Percentiles rank a stretch among this genome's conserved stretches.
Conservation (phyloP, 2,329 filamentous ascomycete genomes). For the Colletotrichum tropicicola region DNA sequence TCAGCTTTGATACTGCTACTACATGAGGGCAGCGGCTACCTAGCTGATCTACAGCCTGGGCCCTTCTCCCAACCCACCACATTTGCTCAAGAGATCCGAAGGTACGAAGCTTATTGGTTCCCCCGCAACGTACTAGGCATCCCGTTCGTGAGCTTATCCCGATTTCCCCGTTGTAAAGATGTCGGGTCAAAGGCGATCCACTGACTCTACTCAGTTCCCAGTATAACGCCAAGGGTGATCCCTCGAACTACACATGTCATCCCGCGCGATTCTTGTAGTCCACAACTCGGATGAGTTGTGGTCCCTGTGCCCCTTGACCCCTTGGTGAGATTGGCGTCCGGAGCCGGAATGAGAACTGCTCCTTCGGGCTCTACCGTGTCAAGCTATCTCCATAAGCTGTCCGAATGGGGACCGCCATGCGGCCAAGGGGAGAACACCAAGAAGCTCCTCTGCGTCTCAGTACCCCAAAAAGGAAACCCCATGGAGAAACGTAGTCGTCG, state of each 20-base stretch:
- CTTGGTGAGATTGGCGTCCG: not conserved
- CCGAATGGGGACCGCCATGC: slow-evolving; percentile 20
- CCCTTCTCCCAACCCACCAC: not conserved
- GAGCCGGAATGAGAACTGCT: slow-evolving; percentile 2
- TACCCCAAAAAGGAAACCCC: slow-evolving; percentile 12
- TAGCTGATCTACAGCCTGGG: not conserved
- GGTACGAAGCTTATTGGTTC: not conserved
- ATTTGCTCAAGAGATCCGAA: not conserved
- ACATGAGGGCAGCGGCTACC: not conserved
- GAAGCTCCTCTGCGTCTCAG: slow-evolving; percentile 17
- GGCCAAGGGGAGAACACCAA: slow-evolving; percentile 2
- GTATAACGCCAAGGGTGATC: not conserved
- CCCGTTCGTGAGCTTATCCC: slow-evolving; percentile 11
- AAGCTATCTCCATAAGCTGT: not conserved
- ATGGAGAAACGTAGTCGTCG: slow-evolving; percentile 21
- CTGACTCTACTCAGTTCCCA: not conserved
- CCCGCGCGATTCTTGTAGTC: not conserved
- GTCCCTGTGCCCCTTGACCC: not conserved
- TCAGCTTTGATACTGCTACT: slow-evolving; percentile 20
- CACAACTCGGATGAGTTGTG: slow-evolving; percentile 3
- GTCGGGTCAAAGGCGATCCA: not conserved
- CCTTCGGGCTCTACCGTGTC: not conserved
- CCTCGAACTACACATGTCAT: slow-evolving; percentile 15
- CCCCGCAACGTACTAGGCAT: not conserved
- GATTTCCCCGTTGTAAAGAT: not conserved